Base-by-base conservation (phyloP, 805 yeast genomes). In the Nakazawaea anatomiae region DNA sequence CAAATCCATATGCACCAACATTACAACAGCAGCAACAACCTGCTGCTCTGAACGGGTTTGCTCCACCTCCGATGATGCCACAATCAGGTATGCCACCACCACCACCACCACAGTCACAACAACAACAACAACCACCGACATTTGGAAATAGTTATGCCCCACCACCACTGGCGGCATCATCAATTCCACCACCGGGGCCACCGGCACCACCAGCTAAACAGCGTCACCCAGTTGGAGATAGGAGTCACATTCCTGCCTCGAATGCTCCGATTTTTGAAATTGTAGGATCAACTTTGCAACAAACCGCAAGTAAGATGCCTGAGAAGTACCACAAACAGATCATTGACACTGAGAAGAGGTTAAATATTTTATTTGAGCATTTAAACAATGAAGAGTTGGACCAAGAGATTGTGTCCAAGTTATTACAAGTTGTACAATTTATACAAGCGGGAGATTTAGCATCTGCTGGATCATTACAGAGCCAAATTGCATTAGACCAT, bases 271-370 rank as follows among this genome's bases (percentile, higher is more conserved):
- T 94, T 43, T 81, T 71, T 58, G 73, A 76, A n/a, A 71, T 72
- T 10, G 75, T 94, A 50, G 70, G 72, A 11, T 63, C 68, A 4
- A 82, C 81, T 57, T 66, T 89, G 58, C 77, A 72, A 30, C 74
- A 80, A 32, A 82, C 89, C 14, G 78, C 83, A 58, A 92, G 95
- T 14, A 72, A 74, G 43, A 78, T 89, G 42, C 96, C 96, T 29
- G 87, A 81, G 46, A 82, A 80, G 63, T 89, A 79, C 60, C 65
- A 76, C 30, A 85, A 81, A 55, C 97, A 89, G 61, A 77, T 86
- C 48, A 72, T 69, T 44, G 98, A 92, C 65, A 82, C 95, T 62
- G 92, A 84, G 58, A 85, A 86, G 71, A 81, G 98, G 65, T 69
- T 94, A 52, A 77, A 81, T 55, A 77, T 89, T 48, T 72, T 94